Conservation (phyloP, 768 basidiomycete species). For the Candolleomyces eurysporus region DNA sequence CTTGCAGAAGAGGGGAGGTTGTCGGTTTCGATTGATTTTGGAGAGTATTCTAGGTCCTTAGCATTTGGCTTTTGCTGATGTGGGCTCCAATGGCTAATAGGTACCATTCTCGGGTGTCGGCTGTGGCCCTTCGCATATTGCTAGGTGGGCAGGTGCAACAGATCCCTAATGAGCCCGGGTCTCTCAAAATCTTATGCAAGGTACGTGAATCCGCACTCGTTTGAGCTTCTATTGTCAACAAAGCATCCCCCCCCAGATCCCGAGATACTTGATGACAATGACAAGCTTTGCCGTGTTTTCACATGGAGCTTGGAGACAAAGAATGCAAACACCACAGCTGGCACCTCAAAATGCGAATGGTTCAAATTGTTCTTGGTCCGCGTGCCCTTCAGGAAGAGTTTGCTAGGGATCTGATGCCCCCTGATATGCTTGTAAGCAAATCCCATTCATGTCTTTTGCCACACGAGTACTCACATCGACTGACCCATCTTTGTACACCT, state of each 20-base stretch:
- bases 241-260: conserved; percentile 39
- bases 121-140: no score
- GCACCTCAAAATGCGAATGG: conserved; percentile 59
- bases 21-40: no score
- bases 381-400: conserved; percentile 46
- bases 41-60: no score
- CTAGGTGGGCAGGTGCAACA: no score
- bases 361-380: conserved; percentile 79
- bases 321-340: conserved; percentile 67
- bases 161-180: conserved; percentile 84
- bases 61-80: no score
- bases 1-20: no score
- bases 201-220: conserved; percentile 27
- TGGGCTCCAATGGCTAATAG: no score
- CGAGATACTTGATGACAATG: conserved; percentile 79
- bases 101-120: no score
- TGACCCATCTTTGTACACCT: neutral
- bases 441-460: neutral
- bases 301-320: conserved; percentile 91
- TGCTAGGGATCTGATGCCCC: conserved; percentile 72
- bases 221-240: neutral
- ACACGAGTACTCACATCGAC: neutral
- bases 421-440: conserved; percentile 65
- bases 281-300: conserved; percentile 66
- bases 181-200: conserved; percentile 84